These are phyloP conservation scores for Silybum marianum DNA, from an alignment of 129 eudicot species.

Conservation along the genomic window DNA sequence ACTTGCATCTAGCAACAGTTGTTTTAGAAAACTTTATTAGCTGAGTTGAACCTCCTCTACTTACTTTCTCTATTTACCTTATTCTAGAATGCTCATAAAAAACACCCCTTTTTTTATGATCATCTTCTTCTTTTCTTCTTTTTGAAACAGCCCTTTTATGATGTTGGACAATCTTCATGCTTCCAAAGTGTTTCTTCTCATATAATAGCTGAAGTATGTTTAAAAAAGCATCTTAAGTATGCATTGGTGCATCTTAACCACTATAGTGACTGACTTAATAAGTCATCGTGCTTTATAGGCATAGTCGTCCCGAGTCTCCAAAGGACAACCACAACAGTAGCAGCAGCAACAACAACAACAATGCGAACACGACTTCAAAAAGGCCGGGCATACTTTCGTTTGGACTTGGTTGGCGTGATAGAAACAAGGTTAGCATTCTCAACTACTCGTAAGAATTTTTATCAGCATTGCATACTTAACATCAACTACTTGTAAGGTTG, in stretches of 20 bases:
- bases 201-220: slow-evolving; percentile 4
- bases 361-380: slow-evolving; percentile 22
- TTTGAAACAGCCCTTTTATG: background rate
- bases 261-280: background rate
- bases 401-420: slow-evolving; percentile 93
- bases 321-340: slow-evolving; percentile 25
- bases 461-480: background rate
- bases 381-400: slow-evolving; percentile 77
- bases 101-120: background rate
- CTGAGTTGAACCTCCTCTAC: background rate
- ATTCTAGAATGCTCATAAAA: background rate
- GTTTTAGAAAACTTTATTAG: background rate
- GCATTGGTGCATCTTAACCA: slow-evolving; percentile 10
- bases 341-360: background rate
- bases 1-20: background rate
- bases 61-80: background rate
- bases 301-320: slow-evolving; percentile 39
- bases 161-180: background rate
- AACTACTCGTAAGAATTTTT: background rate
- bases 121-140: background rate
- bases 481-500: background rate
- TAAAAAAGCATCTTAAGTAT: background rate
- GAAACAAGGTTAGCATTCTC: slow-evolving; percentile 57
- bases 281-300: slow-evolving; percentile 35
- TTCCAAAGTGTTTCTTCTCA: background rate